Conservation (phyloP, 345 rosid genomes). For the Corchorus capsularis region DNA sequence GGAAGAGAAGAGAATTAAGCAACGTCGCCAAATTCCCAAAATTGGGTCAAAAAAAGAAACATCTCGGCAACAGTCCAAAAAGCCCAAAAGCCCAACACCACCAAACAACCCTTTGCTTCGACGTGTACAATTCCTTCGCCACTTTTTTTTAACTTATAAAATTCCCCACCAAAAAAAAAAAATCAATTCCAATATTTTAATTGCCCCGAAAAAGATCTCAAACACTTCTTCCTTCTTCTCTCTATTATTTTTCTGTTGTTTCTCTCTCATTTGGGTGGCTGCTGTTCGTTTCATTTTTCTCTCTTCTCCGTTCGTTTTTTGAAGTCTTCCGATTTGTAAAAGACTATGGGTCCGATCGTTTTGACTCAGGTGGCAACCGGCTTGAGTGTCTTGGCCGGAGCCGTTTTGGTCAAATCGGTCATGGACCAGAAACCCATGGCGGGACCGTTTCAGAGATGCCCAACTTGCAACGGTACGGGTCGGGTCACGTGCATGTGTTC, state of each 20-base stretch:
- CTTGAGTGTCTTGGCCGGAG: slow-evolving; percentile 86
- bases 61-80: slow-evolving; percentile 35
- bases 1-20: slow-evolving; percentile 6
- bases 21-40: not conserved
- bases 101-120: slow-evolving; percentile 27
- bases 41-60: slow-evolving; percentile 1
- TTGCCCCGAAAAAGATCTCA: not conserved
- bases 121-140: slow-evolving; percentile 57
- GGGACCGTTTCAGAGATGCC: slow-evolving; percentile 66
- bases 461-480: slow-evolving; percentile 86
- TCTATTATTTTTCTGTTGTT: not conserved
- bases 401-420: slow-evolving; percentile 74
- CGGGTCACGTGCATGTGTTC: slow-evolving; percentile 74
- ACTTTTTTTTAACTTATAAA: slow-evolving; percentile 24
- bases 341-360: slow-evolving; percentile 66
- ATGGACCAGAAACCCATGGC: slow-evolving; percentile 93
- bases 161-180: not conserved
- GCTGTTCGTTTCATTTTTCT: not conserved
- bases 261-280: not conserved
- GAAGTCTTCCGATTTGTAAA: not conserved
- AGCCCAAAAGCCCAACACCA: slow-evolving; percentile 18
- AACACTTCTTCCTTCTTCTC: not conserved
- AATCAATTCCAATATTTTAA: not conserved
- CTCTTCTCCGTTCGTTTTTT: not conserved
- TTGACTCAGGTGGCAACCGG: slow-evolving; percentile 86